These are phyloP conservation scores for Paulownia fortunei DNA, from an alignment of 257 asterid genomes.

Conservation along the genomic window DNA sequence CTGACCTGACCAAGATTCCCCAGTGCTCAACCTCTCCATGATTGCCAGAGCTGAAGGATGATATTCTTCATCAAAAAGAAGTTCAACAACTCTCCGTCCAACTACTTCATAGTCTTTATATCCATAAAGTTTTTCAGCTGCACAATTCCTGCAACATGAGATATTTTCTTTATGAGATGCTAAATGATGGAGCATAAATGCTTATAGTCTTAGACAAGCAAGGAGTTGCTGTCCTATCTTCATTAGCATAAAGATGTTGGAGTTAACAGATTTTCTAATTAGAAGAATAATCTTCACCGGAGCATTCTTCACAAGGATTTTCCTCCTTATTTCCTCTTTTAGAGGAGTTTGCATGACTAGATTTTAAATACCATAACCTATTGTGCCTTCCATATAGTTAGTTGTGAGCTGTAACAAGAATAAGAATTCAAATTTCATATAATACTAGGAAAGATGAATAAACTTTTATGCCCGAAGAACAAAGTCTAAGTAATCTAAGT, in stretches of 20 bases:
- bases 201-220: neutral
- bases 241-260: neutral
- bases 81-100: conserved; percentile 48
- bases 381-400: neutral
- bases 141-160: conserved; percentile 59
- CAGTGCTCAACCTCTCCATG: conserved; percentile 49
- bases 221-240: neutral
- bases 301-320: neutral
- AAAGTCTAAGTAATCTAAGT: no score
- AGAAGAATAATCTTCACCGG: neutral
- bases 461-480: no score
- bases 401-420: neutral
- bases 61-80: conserved; percentile 56
- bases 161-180: neutral
- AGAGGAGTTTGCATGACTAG: neutral
- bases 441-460: no score
- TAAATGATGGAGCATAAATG: neutral
- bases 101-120: conserved; percentile 65
- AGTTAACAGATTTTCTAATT: neutral
- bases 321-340: neutral
- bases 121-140: conserved; percentile 80
- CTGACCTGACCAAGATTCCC: conserved; percentile 77
- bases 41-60: conserved; percentile 38
- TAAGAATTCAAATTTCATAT: neutral
- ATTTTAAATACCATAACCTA: neutral